Evolutionary conservation across 768 basidiomycete genomes (phyloP).

Genomic region (Lactarius tabidus): DNA sequence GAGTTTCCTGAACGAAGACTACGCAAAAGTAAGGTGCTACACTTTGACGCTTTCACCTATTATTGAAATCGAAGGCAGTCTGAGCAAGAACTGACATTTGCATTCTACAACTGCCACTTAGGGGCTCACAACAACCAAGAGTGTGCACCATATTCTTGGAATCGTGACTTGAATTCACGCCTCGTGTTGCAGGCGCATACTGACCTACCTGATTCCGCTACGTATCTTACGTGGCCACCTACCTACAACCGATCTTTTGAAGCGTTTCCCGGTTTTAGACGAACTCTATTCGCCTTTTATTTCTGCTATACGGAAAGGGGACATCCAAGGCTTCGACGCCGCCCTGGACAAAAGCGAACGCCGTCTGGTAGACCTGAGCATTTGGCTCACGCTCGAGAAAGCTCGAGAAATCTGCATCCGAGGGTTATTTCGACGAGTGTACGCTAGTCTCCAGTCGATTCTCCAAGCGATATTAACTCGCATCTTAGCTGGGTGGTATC

Average conservation of each 20-base stretch:
- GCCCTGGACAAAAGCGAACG: conserved; percentile 69
- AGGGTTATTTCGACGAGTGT: conserved; percentile 76
- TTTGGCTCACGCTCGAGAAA: conserved; percentile 84
- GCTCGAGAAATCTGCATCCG: conserved; percentile 85
- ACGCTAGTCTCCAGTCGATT: conserved; percentile 31
- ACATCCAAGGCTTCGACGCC: conserved; percentile 75
- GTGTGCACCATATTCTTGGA: conserved; percentile 43
- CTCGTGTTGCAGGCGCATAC: conserved; percentile 60
- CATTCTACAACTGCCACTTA: conserved; percentile 79
- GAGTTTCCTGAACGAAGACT: conserved; percentile 90
- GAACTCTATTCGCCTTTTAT: conserved; percentile 81
- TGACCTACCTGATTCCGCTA: conserved; percentile 87
- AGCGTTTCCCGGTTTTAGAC: conserved; percentile 66
- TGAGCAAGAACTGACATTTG: conserved; percentile 80
- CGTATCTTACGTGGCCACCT: conserved; percentile 84
- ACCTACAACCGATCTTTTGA: conserved; percentile 66
- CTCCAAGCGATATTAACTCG: neutral
- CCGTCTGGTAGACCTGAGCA: conserved; percentile 77
- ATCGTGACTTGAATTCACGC: conserved; percentile 4
- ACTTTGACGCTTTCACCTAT: conserved; percentile 7
- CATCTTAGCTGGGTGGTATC: conserved; percentile 69
- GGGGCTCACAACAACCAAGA: conserved; percentile 73
- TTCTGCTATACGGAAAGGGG: conserved; percentile 67
- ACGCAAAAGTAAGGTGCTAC: conserved; percentile 74
- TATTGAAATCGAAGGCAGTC: conserved; percentile 45